Evolutionary conservation across 73 alveolate species (phyloP).

Genomic region (Stentor roeselii): DNA sequence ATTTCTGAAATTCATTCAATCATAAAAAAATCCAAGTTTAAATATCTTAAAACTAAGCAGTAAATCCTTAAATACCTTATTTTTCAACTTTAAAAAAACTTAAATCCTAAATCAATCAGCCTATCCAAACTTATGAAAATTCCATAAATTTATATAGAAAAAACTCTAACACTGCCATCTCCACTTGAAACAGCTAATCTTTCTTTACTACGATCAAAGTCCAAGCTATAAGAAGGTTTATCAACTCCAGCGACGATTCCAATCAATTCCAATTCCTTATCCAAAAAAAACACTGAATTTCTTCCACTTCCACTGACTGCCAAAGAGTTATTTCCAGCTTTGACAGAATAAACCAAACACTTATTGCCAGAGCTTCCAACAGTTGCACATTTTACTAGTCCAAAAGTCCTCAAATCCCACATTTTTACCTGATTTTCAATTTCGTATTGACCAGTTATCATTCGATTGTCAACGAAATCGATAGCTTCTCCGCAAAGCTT

Average conservation of each 20-base stretch:
- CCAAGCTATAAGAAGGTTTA: constrained; percentile 58
- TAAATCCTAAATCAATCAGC: too few species aligned
- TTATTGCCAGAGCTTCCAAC: constrained; percentile 33
- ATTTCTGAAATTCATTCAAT: too few species aligned
- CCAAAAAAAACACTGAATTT: constrained; percentile 36
- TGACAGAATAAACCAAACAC: constrained; percentile 29
- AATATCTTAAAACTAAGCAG: too few species aligned
- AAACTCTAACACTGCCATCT: constrained; percentile 34
- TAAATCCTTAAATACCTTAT: too few species aligned
- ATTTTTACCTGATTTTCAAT: constrained; percentile 57
- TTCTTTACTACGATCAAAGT: constrained; percentile 59
- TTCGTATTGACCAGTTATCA: constrained; percentile 67
- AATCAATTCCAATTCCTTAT: constrained; percentile 24
- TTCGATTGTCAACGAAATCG: constrained; percentile 44
- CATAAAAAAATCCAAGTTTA: too few species aligned
- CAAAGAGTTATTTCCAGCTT: constrained; percentile 35
- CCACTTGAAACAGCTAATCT: constrained; percentile 81
- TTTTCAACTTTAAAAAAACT: too few species aligned
- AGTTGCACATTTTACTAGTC: constrained; percentile 13
- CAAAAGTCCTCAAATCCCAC: constrained; percentile 63
- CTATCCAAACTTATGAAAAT: too few species aligned
- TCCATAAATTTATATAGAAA: too few species aligned
- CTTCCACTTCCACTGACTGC: constrained; percentile 53
- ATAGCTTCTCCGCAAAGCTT: constrained; percentile 60
- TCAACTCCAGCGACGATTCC: constrained; percentile 29